These are phyloP conservation scores for Atkinsonella texensis DNA, from an alignment of 2,329 filamentous ascomycete genomes.

Conservation along the genomic window DNA sequence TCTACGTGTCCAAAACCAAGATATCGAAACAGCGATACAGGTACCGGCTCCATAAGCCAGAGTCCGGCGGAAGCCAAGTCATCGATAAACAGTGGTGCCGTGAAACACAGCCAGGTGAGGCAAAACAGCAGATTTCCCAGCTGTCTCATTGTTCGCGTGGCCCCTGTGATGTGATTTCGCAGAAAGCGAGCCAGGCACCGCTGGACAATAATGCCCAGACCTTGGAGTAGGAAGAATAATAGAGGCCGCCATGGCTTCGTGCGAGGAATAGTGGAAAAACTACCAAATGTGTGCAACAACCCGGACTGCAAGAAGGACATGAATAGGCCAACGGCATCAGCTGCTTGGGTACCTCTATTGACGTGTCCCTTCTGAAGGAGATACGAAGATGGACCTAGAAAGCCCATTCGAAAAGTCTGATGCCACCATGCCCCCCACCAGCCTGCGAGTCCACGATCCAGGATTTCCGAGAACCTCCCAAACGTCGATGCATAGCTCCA, in stretches of 20 bases:
- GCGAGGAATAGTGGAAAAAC: slow-evolving; percentile 48
- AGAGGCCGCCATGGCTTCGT: slow-evolving; percentile 41
- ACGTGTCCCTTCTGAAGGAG: slow-evolving; percentile 30
- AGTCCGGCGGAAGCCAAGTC: slow-evolving; percentile 64
- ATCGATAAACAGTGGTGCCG: slow-evolving; percentile 54
- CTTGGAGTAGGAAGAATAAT: slow-evolving; percentile 62
- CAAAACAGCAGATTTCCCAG: slow-evolving; percentile 50
- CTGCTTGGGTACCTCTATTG: slow-evolving; percentile 15
- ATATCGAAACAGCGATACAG: slow-evolving; percentile 56
- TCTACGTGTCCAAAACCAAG: slow-evolving; percentile 49
- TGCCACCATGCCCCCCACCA: slow-evolving; percentile 89
- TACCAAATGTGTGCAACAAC: slow-evolving; percentile 58
- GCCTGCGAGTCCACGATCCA: slow-evolving; percentile 61
- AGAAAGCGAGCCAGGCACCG: slow-evolving; percentile 23
- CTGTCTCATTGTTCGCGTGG: slow-evolving; percentile 36
- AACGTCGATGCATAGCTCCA: slow-evolving; percentile 44
- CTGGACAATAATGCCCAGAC: slow-evolving; percentile 53
- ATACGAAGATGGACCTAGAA: slow-evolving; percentile 46
- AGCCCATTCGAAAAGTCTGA: slow-evolving; percentile 70
- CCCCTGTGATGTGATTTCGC: slow-evolving; percentile 16
- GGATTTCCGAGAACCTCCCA: slow-evolving; percentile 41
- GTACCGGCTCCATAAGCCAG: slow-evolving; percentile 76
- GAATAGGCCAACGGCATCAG: slow-evolving; percentile 18
- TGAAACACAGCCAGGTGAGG: slow-evolving; percentile 55
- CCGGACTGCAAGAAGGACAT: slow-evolving; percentile 52